Conservation (phyloP, 306 rosid species). For the Neltuma alba region DNA sequence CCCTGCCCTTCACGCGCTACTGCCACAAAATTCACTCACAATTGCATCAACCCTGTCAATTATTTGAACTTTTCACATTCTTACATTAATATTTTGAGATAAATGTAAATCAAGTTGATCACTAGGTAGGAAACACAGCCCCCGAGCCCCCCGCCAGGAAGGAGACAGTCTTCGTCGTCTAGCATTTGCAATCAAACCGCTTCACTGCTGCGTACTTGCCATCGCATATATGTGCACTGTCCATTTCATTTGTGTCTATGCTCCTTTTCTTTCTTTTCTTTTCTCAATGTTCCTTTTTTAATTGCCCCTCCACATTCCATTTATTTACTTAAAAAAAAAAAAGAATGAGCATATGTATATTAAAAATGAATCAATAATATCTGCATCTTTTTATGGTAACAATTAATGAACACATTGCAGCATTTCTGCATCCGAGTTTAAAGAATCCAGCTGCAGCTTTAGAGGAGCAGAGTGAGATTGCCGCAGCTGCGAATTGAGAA, state of each 20-base stretch:
- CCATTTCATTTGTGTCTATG: neutral
- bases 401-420: neutral
- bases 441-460: too few species aligned
- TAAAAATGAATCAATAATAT: neutral
- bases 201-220: conserved; percentile 36
- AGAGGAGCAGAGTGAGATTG: too few species aligned
- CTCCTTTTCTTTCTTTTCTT: too few species aligned
- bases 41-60: too few species aligned
- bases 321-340: too few species aligned
- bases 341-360: too few species aligned
- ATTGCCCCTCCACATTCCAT: neutral
- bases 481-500: neutral
- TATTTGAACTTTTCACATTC: too few species aligned
- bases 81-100: too few species aligned
- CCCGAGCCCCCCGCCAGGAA: neutral
- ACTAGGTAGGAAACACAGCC: neutral
- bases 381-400: too few species aligned
- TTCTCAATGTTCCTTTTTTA: neutral
- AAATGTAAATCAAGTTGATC: too few species aligned
- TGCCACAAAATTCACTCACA: too few species aligned
- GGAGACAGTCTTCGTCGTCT: conserved; percentile 19
- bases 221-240: neutral
- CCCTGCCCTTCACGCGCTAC: conserved; percentile 19
- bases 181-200: neutral
- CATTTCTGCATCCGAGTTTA: neutral